phyloP scores from a whole-genome alignment of 805 yeast genomes.

The Saitoella complicata region DNA sequence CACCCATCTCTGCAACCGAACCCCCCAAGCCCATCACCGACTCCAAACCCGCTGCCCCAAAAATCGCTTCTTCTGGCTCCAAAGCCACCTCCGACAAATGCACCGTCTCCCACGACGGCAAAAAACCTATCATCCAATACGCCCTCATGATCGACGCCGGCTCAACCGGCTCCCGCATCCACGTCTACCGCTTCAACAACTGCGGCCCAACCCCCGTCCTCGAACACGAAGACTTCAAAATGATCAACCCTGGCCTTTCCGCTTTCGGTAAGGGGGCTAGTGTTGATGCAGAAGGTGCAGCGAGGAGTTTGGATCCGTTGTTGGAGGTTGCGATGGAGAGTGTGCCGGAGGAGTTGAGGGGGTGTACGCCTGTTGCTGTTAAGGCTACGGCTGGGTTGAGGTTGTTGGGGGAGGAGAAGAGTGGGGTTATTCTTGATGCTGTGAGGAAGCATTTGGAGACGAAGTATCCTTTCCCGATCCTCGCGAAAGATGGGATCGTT shows the following conservation, averaged over 20 bases:
- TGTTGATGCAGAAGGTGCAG: conserved; percentile 63
- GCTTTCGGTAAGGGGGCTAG: conserved; percentile 39
- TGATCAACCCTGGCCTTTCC: conserved; percentile 86
- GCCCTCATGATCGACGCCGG: conserved; percentile 97
- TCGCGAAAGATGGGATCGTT: conserved; percentile 68
- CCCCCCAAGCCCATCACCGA: background rate
- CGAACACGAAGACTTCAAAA: conserved; percentile 63
- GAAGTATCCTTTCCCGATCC: conserved; percentile 85
- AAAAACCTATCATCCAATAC: conserved; percentile 34
- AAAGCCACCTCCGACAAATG: conserved; percentile 13
- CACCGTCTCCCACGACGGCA: conserved; percentile 23
- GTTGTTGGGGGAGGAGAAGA: conserved; percentile 59
- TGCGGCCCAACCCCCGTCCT: conserved; percentile 74
- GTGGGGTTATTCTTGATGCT: conserved; percentile 53
- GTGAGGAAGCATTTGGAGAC: conserved; percentile 61
- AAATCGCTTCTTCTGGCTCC: background rate
- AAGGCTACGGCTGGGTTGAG: conserved; percentile 97
- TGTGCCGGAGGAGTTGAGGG: conserved; percentile 56
- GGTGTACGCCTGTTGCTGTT: conserved; percentile 87
- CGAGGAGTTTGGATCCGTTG: conserved; percentile 72
- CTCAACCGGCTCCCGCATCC: conserved; percentile 91
- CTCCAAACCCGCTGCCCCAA: background rate
- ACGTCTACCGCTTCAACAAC: conserved; percentile 78
- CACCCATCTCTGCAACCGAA: background rate
- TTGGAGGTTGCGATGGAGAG: conserved; percentile 55